Percentiles rank a stretch among this genome's conserved stretches.
Conservation (phyloP, 2,329 filamentous ascomycete species). For the Calonectria crousiana region DNA sequence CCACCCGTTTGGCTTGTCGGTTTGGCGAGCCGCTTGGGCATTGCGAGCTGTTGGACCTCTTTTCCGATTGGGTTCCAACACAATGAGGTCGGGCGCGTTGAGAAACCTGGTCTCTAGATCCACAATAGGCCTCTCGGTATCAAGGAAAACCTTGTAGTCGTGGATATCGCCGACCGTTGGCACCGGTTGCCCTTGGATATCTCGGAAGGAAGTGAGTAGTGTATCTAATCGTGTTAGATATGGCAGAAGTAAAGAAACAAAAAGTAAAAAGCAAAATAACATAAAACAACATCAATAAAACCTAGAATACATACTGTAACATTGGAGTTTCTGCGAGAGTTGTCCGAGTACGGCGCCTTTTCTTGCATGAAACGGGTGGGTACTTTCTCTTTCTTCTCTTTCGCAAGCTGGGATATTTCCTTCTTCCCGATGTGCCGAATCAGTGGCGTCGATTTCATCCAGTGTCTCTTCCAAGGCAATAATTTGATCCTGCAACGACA, state of each 20-base stretch:
- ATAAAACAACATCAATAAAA: neutral
- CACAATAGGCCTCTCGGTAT: conserved; percentile 65
- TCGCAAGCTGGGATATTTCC: conserved; percentile 69
- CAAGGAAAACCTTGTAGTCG: conserved; percentile 66
- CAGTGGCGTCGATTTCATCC: conserved; percentile 72
- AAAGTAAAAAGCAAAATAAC: too few relatives aligned
- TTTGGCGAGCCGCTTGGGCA: conserved; percentile 23
- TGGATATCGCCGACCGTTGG: conserved; percentile 63
- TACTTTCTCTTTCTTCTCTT: conserved; percentile 58
- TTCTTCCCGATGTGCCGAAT: conserved; percentile 60
- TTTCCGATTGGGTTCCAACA: conserved; percentile 34
- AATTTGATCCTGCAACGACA: conserved; percentile 89
- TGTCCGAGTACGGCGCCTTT: neutral
- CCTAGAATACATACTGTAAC: conserved; percentile 69
- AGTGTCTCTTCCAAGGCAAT: conserved; percentile 84
- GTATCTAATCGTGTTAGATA: conserved; percentile 58
- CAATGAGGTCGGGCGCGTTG: conserved; percentile 63
- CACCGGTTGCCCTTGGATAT: conserved; percentile 61
- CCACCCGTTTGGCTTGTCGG: neutral
- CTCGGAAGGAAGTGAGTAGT: conserved; percentile 69
- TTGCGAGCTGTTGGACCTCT: conserved; percentile 21
- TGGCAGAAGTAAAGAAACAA: neutral
- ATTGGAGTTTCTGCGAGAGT: conserved; percentile 64
- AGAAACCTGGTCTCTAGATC: conserved; percentile 72
- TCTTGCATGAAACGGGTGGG: neutral